Base-by-base conservation (phyloP, 352 stramenopile species). In the Peronosclerospora sorghi region DNA sequence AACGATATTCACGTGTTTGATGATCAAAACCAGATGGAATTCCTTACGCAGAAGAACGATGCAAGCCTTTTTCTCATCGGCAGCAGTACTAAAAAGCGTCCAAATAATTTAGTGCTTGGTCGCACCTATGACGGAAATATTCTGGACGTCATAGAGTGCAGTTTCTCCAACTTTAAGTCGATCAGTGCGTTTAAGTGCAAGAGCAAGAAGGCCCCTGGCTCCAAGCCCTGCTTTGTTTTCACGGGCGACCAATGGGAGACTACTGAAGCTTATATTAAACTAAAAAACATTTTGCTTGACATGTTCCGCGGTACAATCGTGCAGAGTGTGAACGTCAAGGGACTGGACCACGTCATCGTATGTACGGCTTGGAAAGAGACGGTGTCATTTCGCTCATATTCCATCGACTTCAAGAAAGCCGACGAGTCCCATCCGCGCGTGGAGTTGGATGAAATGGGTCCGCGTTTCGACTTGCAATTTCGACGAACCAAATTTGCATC, bases 81-180 rank as follows among this genome's bases (percentile, higher is more conserved):
- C 18, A 96, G 76, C 64, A 88, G 95, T 78, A 98, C 96, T 48
- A 99, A 99, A 72, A 99, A 99, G 66, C 80, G 96, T 56, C 90
- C 95, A 13, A 97, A 98, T 71, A 99, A 99, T 61, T 61, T 99
- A 20, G 78, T 98, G 14, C 59, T 99, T 30, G 96, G 96, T 9
- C 80, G 96, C 48, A 98, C 91, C 8, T 99, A 98, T 60, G 95
- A 99, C 68, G 90, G 90, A 23, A 86, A 98, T 68, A 81, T 99
- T 18, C 65, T 99, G 35, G 96, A 99, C 65, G 96, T 98, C 65
- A 84, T 98, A 45, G 96, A 99, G 79, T 67, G 99, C 14, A 88
- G 86, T 18, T 90, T 99, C 45, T 77, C 93, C 23, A 85, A 96
- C 41, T 98, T 97, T 59, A 95, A 96, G 51, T 80, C 83, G 13